A percentile compares a stretch with the other conserved stretches of the same genome.
Conservation (phyloP, 1,284 basidiomycete genomes). For the Ceratobasidium sp. region DNA sequence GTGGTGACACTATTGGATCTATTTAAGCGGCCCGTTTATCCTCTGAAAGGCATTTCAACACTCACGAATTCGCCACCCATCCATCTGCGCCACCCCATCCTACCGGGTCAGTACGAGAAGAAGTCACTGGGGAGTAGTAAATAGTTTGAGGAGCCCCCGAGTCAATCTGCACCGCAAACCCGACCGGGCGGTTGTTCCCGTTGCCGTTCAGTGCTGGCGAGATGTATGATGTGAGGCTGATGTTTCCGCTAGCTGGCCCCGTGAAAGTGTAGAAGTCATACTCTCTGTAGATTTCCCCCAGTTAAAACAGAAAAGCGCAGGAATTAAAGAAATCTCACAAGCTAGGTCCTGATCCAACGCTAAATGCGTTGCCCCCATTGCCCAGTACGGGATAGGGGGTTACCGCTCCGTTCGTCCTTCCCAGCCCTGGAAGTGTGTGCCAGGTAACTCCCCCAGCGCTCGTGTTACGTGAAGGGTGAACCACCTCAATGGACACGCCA, state of each 20-base stretch:
- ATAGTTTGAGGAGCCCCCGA: constrained; percentile 59
- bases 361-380: constrained; percentile 67
- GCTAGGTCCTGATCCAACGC: constrained; percentile 71
- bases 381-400: constrained; percentile 71
- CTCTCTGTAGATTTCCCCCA: constrained; percentile 60
- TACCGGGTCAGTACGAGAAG: constrained; percentile 66
- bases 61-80: constrained; percentile 66
- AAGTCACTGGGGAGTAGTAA: constrained; percentile 67
- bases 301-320: neutral
- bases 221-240: constrained; percentile 66
- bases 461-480: constrained; percentile 68
- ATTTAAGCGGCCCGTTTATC: neutral
- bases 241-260: constrained; percentile 60
- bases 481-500: constrained; percentile 74
- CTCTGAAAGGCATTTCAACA: neutral
- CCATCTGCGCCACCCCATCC: constrained; percentile 66
- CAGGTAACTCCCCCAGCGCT: constrained; percentile 68
- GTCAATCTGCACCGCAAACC: constrained; percentile 71
- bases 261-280: constrained; percentile 78
- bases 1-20: constrained; percentile 57
- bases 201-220: constrained; percentile 73
- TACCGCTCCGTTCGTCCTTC: constrained; percentile 70
- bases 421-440: constrained; percentile 71
- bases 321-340: constrained; percentile 61
- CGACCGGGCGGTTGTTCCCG: constrained; percentile 67